phyloP scores from a whole-genome alignment of 1,284 basidiomycete genomes.

The Moesziomyces sp. region DNA sequence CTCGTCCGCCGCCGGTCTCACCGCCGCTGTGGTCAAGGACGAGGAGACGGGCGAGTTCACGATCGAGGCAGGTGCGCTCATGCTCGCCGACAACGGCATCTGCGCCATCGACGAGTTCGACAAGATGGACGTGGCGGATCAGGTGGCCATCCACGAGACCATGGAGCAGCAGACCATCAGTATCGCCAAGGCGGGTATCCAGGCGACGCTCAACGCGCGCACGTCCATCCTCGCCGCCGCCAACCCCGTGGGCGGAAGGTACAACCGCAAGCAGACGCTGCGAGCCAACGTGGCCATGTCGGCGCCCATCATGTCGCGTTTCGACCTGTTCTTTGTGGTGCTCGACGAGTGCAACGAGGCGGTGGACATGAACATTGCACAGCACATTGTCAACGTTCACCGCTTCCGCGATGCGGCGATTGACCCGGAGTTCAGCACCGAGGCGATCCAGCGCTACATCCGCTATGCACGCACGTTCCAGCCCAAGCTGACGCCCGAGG shows the following conservation, averaged over 20 bases:
- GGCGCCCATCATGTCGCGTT: conserved; percentile 98
- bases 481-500: conserved; percentile 83
- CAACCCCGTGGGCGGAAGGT: conserved; percentile 94
- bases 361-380: conserved; percentile 91
- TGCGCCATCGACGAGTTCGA: conserved; percentile 99
- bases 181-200: conserved; percentile 98
- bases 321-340: conserved; percentile 98
- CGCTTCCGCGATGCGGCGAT: conserved; percentile 94
- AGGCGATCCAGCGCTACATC: conserved; percentile 95
- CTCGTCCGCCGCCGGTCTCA: conserved; percentile 97
- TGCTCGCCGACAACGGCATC: conserved; percentile 99
- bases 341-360: conserved; percentile 96
- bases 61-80: conserved; percentile 93
- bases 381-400: conserved; percentile 98
- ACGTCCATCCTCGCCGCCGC: conserved; percentile 98
- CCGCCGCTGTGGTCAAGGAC: conserved; percentile 96
- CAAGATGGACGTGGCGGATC: conserved; percentile 99
- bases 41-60: conserved; percentile 99
- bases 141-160: conserved; percentile 99
- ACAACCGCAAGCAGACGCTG: conserved; percentile 93
- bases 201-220: conserved; percentile 96
- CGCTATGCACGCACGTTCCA: conserved; percentile 95
- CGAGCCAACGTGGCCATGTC: conserved; percentile 98
- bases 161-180: conserved; percentile 99
- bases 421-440: conserved; percentile 94